Conservation (phyloP, 1,139 yeast species). For the Nakaseomyces uthaithaninus region DNA sequence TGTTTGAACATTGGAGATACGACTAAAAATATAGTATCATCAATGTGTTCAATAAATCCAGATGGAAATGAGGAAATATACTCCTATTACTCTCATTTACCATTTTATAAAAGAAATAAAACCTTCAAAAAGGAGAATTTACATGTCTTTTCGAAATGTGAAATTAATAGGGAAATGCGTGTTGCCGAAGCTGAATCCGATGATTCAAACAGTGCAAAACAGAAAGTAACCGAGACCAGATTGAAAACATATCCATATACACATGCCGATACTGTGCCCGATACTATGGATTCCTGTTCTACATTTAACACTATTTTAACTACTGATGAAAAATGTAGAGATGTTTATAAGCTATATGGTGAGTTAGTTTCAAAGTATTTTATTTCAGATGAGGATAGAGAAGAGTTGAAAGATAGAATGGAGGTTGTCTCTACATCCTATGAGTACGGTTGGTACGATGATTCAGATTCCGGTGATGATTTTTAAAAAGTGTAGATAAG, state of each 20-base stretch:
- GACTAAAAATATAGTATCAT: slow-evolving; percentile 21
- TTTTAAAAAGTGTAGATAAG: background rate
- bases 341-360: slow-evolving; percentile 42
- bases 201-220: too few relatives aligned
- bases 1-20: slow-evolving; percentile 19
- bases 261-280: background rate
- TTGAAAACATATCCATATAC: background rate
- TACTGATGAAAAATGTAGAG: slow-evolving; percentile 32
- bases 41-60: slow-evolving; percentile 12
- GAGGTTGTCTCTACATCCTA: slow-evolving; percentile 45
- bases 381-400: slow-evolving; percentile 52
- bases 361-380: slow-evolving; percentile 39
- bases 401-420: slow-evolving; percentile 53
- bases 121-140: slow-evolving; percentile 8
- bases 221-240: slow-evolving; percentile 2
- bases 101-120: slow-evolving; percentile 10
- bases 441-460: slow-evolving; percentile 50
- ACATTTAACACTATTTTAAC: slow-evolving; percentile 10
- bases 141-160: slow-evolving; percentile 33
- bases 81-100: slow-evolving; percentile 19
- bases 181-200: too few relatives aligned
- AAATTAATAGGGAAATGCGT: slow-evolving; percentile 29
- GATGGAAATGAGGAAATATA: slow-evolving; percentile 10
- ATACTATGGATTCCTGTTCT: slow-evolving; percentile 10
- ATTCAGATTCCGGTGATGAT: slow-evolving; percentile 33